Conservation (phyloP, 495 filamentous ascomycete species). For the Parachaetomium inaequale region DNA sequence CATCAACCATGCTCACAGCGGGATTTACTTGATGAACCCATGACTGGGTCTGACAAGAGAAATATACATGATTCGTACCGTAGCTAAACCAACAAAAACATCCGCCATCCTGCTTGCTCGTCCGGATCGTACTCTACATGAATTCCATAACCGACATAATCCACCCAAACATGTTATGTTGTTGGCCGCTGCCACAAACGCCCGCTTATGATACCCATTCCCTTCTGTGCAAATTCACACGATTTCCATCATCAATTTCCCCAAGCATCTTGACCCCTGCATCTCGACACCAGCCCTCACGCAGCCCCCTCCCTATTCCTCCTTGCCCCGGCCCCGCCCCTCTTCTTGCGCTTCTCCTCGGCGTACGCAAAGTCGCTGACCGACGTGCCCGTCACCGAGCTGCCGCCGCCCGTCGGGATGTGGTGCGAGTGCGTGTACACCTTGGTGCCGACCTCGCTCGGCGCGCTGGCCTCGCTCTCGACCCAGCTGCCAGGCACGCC, state of each 20-base stretch:
- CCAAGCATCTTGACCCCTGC: neutral
- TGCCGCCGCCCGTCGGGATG: slow-evolving; percentile 44
- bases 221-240: neutral
- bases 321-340: slow-evolving; percentile 27
- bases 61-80: neutral
- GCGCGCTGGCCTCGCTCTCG: slow-evolving; percentile 49
- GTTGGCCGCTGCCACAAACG: neutral
- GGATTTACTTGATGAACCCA: neutral
- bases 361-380: slow-evolving; percentile 32
- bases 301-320: slow-evolving; percentile 13
- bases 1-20: neutral
- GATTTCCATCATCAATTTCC: neutral
- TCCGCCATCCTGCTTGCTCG: neutral
- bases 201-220: neutral
- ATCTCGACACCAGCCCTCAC: neutral
- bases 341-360: slow-evolving; percentile 36
- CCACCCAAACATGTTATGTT: neutral
- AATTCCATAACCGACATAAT: neutral
- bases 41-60: neutral
- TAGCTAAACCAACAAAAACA: neutral
- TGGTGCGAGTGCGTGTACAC: slow-evolving; percentile 77
- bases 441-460: slow-evolving; percentile 67
- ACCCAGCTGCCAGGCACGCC: slow-evolving; percentile 53
- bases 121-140: neutral
- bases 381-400: slow-evolving; percentile 35